A percentile compares a stretch with the other conserved stretches of the same genome.
phyloP scores from a whole-genome alignment of 179 eudicot genomes.

The Sideroxylon spinosum region DNA sequence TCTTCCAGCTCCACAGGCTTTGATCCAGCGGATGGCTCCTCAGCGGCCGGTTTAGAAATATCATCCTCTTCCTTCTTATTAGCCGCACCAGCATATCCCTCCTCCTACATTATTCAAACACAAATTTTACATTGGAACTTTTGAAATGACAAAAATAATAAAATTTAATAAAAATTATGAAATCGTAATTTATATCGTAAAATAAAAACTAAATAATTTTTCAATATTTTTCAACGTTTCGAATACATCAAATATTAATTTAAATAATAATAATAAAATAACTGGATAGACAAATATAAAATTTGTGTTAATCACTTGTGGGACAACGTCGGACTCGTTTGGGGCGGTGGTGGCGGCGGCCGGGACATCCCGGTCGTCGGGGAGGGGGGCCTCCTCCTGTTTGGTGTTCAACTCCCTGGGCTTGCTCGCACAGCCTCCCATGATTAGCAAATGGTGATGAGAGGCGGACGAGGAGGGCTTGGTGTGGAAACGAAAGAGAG shows the following conservation, averaged over 20 bases:
- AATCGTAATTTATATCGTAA: too few relatives aligned
- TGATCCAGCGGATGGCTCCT: slow-evolving; percentile 22
- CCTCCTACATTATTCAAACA: slow-evolving; percentile 21
- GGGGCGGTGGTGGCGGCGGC: slow-evolving; percentile 37
- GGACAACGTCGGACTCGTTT: slow-evolving; percentile 26
- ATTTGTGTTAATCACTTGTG: slow-evolving; percentile 21
- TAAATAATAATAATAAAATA: too few relatives aligned
- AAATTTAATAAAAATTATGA: too few relatives aligned
- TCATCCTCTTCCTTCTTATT: slow-evolving; percentile 52
- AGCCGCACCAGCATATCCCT: slow-evolving; percentile 40
- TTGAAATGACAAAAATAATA: too few relatives aligned
- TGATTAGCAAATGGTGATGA: slow-evolving; percentile 28
- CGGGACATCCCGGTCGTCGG: slow-evolving; percentile 26
- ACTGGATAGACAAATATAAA: background rate
- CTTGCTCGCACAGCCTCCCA: slow-evolving; percentile 87
- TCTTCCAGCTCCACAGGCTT: slow-evolving; percentile 14
- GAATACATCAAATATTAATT: too few relatives aligned
- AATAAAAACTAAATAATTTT: too few relatives aligned
- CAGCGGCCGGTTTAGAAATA: slow-evolving; percentile 29
- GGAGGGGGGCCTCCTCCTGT: slow-evolving; percentile 24
- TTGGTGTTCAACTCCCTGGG: slow-evolving; percentile 53
- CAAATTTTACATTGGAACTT: background rate
- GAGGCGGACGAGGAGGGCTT: slow-evolving; percentile 31
- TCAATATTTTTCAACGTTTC: too few relatives aligned
- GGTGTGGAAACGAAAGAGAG: slow-evolving; percentile 19